A percentile compares a stretch with the other conserved stretches of the same genome.
Conservation (phyloP, 768 basidiomycete genomes). For the Coprinellus micaceus region DNA sequence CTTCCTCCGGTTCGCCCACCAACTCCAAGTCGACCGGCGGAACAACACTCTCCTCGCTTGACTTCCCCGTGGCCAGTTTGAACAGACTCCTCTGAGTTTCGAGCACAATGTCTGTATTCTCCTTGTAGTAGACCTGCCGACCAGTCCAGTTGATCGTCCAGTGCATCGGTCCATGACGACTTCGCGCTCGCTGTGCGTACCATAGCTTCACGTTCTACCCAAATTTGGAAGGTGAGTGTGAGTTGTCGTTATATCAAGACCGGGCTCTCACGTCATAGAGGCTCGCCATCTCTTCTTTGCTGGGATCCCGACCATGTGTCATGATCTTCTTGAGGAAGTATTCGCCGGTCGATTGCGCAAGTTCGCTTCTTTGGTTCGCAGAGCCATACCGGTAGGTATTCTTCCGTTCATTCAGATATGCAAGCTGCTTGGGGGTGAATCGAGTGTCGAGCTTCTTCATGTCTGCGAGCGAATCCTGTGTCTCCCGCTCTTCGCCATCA, state of each 20-base stretch:
- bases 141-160: neutral
- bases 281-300: neutral
- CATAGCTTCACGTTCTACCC: neutral
- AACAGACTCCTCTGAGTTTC: neutral
- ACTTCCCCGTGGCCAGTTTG: neutral
- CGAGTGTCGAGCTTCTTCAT: neutral
- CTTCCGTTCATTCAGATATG: neutral
- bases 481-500: too few species aligned
- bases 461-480: too few species aligned
- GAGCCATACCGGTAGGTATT: neutral
- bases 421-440: neutral
- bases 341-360: neutral
- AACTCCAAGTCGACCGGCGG: too few species aligned
- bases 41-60: neutral
- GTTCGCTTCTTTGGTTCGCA: neutral
- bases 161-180: neutral
- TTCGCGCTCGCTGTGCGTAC: neutral
- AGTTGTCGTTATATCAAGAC: neutral
- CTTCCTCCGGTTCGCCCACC: too few species aligned
- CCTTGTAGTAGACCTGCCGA: neutral
- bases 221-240: neutral
- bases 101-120: neutral
- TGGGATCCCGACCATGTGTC: neutral
- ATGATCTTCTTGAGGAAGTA: neutral
- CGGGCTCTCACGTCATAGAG: neutral